A percentile compares a stretch with the other conserved stretches of the same genome.
These are phyloP conservation scores for Suillus spraguei DNA, from an alignment of 768 basidiomycete genomes.

Conservation along the genomic window DNA sequence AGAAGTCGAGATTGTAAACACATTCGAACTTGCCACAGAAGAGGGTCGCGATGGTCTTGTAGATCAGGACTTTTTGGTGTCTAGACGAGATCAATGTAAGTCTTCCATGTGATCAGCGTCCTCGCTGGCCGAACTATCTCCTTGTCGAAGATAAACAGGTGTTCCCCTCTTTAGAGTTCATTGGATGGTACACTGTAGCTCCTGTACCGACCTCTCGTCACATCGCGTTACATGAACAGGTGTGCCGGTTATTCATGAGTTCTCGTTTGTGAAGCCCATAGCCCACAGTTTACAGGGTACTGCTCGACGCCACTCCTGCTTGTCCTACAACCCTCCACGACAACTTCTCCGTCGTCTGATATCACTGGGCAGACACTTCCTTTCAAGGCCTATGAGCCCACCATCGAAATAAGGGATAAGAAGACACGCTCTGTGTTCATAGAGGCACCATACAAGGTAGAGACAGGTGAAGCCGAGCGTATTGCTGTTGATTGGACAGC, in stretches of 20 bases:
- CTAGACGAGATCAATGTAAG: conserved; percentile 87
- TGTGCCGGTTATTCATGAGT: conserved; percentile 21
- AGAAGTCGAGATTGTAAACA: conserved; percentile 96
- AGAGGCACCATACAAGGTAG: conserved; percentile 84
- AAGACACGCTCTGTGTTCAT: conserved; percentile 80
- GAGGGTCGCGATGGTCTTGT: conserved; percentile 59
- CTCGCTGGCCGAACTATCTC: conserved; percentile 12
- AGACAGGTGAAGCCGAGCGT: conserved; percentile 97
- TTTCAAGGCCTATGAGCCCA: conserved; percentile 91
- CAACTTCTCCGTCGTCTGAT: conserved; percentile 45
- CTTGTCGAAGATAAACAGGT: conserved; percentile 85
- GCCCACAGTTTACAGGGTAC: conserved; percentile 72
- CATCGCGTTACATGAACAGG: conserved; percentile 86
- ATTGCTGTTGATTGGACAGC: conserved; percentile 98
- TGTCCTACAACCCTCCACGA: conserved; percentile 61
- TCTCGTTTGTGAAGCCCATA: conserved; percentile 11
- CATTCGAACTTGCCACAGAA: conserved; percentile 82
- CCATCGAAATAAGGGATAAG: conserved; percentile 81
- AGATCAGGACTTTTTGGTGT: conserved; percentile 81
- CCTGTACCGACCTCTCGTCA: conserved; percentile 73
- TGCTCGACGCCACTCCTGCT: conserved; percentile 91
- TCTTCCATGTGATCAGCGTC: conserved; percentile 16
- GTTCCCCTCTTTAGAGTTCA: conserved; percentile 95
- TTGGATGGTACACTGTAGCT: conserved; percentile 97
- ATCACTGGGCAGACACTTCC: conserved; percentile 78